Base-by-base conservation (phyloP, 306 rosid genomes). In the Vicia faba region DNA sequence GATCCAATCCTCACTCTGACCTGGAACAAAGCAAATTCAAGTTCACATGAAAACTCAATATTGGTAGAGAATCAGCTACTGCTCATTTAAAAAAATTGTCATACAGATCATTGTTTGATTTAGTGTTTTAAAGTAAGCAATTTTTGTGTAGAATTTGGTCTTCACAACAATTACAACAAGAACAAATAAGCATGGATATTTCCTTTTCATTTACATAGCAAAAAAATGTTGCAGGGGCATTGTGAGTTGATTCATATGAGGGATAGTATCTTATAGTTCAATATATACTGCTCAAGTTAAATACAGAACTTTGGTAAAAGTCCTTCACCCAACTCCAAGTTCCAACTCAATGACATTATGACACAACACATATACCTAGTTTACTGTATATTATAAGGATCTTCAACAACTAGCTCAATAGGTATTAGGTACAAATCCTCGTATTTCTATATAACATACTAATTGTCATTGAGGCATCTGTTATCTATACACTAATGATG, bases 1-100 rank as follows among this genome's bases (percentile, higher is more conserved):
- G 78, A 84, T 79, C 99, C 99, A 58, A 95, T 81, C 83, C 97
- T 86, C 77, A 88, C 87, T 44, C 95, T 83, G 28, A 95, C 87
- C 99, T 90, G 84, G 71, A 38, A 35, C 51, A 66, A 60, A 41
- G 70, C 7, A 74, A 50, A 61, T 53, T 53, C 49, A 64, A 48
- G 29, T 61, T 19, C 46, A 78, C 61, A 48, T 28, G 58, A 28
- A 73, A 39, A 29, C 48, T 36, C 0, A 19, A 8, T 36, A 0
- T 39, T 7, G 18, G 14, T 48, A 13, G 50, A 51, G 13, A 61
- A 68, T 5, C 26, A 8, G 14, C 19, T 14, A 48, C 68, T 48
- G 58, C 38, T 25, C 56, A 28, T 49, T n/a, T 12, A 39, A 4
- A 66, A 70, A 46, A 70, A 60, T 31, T 15, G 38, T 63, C 63